Evolutionary conservation across 2,329 filamentous ascomycete species (phyloP).

Genomic region (Botrytis deweyae): DNA sequence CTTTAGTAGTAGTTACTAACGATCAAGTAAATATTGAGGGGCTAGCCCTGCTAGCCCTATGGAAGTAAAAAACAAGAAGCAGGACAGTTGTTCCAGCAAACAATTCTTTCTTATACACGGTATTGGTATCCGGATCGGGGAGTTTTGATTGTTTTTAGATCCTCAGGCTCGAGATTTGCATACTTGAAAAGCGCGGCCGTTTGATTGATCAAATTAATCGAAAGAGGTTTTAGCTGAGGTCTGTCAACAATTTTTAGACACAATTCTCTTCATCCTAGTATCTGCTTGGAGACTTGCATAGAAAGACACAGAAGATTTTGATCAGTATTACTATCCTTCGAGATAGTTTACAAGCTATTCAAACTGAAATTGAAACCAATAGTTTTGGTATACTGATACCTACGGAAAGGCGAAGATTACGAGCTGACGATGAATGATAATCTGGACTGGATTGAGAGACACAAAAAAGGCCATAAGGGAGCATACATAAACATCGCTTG

Average conservation of each 20-base stretch:
- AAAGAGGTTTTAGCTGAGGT: neutral
- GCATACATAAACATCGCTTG: neutral
- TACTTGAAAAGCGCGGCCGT: neutral
- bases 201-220: accelerated
- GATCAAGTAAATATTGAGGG: no score
- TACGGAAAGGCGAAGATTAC: no score
- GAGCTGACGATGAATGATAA: no score
- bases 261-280: neutral
- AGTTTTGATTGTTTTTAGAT: no score
- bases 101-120: no score
- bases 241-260: neutral
- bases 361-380: neutral
- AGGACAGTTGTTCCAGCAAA: no score
- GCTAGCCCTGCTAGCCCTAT: no score
- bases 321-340: neutral
- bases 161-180: neutral
- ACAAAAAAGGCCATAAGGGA: neutral
- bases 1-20: no score
- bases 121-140: no score
- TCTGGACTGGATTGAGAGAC: no score
- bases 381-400: no score
- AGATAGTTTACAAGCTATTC: neutral
- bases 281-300: neutral
- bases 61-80: no score
- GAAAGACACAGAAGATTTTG: neutral